phyloP scores from a whole-genome alignment of 495 filamentous ascomycete genomes.

The Thermochaetoides thermophila region DNA sequence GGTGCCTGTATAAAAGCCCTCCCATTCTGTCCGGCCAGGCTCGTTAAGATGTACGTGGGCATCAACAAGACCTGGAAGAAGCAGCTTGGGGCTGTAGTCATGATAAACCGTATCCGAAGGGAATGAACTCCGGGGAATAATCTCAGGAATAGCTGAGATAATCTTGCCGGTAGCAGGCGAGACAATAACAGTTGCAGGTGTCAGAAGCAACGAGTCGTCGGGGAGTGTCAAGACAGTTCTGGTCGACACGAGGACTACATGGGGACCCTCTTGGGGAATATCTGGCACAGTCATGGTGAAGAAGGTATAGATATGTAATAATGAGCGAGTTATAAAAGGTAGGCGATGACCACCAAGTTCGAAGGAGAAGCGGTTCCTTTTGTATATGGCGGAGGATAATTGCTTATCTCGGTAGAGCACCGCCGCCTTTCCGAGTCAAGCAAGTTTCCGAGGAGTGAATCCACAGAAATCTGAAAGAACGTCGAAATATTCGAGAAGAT shows the following conservation, averaged over 20 bases:
- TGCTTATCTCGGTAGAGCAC: too few relatives aligned
- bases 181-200: constrained; percentile 59
- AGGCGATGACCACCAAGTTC: too few relatives aligned
- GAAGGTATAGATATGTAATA: not conserved
- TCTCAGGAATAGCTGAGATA: constrained; percentile 53
- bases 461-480: too few relatives aligned
- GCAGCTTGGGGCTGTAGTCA: constrained; percentile 73
- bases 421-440: too few relatives aligned
- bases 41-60: constrained; percentile 98
- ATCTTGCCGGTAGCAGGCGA: constrained; percentile 75
- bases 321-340: too few relatives aligned
- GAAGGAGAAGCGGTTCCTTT: too few relatives aligned
- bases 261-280: constrained; percentile 6
- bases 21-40: constrained; percentile 95
- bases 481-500: too few relatives aligned
- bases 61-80: constrained; percentile 88
- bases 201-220: constrained; percentile 34
- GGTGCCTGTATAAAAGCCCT: constrained; percentile 90
- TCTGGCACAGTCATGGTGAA: constrained; percentile 6
- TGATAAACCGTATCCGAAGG: constrained; percentile 55
- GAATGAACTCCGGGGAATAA: constrained; percentile 61
- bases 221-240: constrained; percentile 66
- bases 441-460: too few relatives aligned
- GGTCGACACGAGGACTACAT: constrained; percentile 62
- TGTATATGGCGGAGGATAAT: too few relatives aligned